These are phyloP conservation scores for Spongospora subterranea DNA, from an alignment of 208 protist genomes.

Conservation along the genomic window DNA sequence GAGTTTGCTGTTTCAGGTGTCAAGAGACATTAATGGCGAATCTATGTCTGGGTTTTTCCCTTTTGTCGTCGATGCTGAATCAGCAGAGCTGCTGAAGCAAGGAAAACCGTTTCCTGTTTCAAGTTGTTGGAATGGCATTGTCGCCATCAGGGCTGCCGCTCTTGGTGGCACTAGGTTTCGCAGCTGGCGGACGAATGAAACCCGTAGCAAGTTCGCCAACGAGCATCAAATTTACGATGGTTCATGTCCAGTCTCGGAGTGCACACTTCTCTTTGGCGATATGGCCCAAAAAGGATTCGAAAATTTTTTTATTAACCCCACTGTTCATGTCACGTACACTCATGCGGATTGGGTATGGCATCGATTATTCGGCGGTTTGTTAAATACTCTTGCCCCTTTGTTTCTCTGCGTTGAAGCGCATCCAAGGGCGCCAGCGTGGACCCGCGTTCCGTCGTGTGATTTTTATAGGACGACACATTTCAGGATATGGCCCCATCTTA, in stretches of 20 bases:
- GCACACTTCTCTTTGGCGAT: slow-evolving; percentile 5
- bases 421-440: not conserved
- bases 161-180: not conserved
- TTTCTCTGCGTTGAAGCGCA: not conserved
- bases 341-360: not conserved
- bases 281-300: not conserved
- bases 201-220: not conserved
- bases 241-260: not conserved
- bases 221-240: not conserved
- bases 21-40: not conserved
- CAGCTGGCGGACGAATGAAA: not conserved
- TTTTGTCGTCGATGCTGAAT: not conserved
- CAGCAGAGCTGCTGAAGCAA: not conserved
- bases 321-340: slow-evolving; percentile 26
- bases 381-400: not conserved
- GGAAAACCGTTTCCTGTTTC: not conserved
- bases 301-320: slow-evolving; percentile 14
- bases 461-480: not conserved
- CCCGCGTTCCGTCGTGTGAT: not conserved
- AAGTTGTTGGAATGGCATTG: slow-evolving; percentile 36
- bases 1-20: not conserved
- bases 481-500: not conserved
- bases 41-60: slow-evolving; percentile 1
- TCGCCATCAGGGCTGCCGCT: not conserved
- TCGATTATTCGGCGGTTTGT: not conserved